These are phyloP conservation scores for Tolypocladium sp. DNA, from an alignment of 2,329 filamentous ascomycete species.

Conservation along the genomic window DNA sequence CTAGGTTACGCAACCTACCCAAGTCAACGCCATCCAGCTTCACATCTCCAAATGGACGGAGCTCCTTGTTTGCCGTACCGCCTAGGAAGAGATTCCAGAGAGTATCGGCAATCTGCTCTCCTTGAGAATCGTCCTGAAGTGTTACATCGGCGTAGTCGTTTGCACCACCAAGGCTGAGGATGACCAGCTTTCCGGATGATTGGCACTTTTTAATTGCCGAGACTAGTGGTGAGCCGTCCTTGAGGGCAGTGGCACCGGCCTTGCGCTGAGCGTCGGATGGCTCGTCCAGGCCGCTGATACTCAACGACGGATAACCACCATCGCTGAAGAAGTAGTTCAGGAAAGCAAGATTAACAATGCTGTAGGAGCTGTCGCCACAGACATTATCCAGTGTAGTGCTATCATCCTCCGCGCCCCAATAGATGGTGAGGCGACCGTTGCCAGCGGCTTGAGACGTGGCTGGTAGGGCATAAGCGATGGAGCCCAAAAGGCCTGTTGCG, in stretches of 20 bases:
- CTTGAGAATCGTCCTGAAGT: slow-evolving; percentile 24
- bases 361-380: neutral
- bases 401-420: neutral
- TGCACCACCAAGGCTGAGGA: neutral
- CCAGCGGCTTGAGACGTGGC: neutral
- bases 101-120: slow-evolving; percentile 44
- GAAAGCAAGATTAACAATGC: neutral
- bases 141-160: neutral
- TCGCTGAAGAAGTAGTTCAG: neutral
- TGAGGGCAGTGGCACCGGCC: neutral
- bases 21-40: slow-evolving; percentile 68
- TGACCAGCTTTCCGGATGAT: neutral
- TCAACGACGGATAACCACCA: neutral
- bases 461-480: neutral
- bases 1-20: neutral
- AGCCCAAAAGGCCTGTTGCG: neutral
- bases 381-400: neutral
- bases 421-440: neutral
- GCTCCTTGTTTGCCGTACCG: slow-evolving; percentile 26
- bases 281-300: neutral
- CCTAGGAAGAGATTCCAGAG: slow-evolving; percentile 61
- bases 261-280: neutral
- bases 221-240: neutral
- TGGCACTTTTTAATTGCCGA: neutral
- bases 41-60: slow-evolving; percentile 57